A percentile compares a stretch with the other conserved stretches of the same genome.
These are phyloP conservation scores for Rhizophagus clarus DNA, from an alignment of 192 early-diverging fungal genomes.

Conservation along the genomic window DNA sequence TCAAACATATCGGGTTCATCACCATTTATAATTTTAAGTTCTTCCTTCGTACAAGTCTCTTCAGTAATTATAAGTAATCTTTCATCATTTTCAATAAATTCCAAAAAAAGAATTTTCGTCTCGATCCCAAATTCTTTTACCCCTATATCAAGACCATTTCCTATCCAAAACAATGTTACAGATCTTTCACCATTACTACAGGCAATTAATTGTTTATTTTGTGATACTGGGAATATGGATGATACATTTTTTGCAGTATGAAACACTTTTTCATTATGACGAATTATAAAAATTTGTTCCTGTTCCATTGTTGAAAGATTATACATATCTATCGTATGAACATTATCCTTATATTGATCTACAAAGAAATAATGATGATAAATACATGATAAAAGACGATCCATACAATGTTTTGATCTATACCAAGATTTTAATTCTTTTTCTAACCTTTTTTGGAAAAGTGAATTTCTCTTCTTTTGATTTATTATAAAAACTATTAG, in stretches of 20 bases:
- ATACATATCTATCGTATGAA: conserved; percentile 2
- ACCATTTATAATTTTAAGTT: neutral
- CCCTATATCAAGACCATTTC: neutral
- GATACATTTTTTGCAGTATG: neutral
- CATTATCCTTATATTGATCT: neutral
- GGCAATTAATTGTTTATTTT: neutral
- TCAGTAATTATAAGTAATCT: neutral
- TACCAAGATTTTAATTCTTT: neutral
- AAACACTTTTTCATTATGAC: neutral
- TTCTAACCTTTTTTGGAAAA: neutral
- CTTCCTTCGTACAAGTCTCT: neutral
- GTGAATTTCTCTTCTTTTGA: neutral
- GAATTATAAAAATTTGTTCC: neutral
- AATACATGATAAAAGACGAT: neutral
- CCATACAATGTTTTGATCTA: neutral
- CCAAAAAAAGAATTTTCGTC: neutral
- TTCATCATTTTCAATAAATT: neutral
- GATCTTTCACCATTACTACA: neutral
- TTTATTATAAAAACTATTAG: neutral
- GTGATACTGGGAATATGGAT: neutral
- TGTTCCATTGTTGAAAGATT: neutral
- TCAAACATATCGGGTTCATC: neutral
- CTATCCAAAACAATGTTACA: neutral
- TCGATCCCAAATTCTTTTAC: neutral
- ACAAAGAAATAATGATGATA: conserved; percentile 4